phyloP scores from a whole-genome alignment of 208 protist species.

The Wallacemonas rigidus region DNA sequence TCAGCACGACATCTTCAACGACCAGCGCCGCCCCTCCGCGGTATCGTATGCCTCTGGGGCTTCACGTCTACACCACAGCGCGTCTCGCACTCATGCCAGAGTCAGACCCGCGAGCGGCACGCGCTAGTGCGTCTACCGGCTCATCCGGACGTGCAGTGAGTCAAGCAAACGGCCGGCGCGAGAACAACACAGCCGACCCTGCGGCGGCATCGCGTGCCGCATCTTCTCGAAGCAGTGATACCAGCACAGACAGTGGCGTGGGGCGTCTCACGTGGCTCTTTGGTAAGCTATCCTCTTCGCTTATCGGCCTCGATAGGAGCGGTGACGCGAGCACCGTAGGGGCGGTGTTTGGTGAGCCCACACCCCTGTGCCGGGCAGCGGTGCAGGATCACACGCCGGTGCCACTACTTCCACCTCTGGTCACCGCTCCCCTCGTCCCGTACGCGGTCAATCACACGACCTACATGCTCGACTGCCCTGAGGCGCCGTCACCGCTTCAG shows the following conservation, averaged over 20 bases:
- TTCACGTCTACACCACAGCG: slow-evolving; percentile 6
- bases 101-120: too few species aligned
- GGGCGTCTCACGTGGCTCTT: not conserved
- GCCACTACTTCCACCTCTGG: slow-evolving; percentile 10
- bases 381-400: slow-evolving; percentile 8
- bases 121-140: too few species aligned
- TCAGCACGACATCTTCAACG: not conserved
- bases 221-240: too few species aligned
- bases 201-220: too few species aligned
- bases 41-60: not conserved
- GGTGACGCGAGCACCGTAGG: not conserved
- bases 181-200: too few species aligned
- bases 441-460: not conserved
- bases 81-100: not conserved
- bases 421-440: slow-evolving; percentile 12
- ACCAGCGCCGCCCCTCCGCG: not conserved
- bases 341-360: slow-evolving; percentile 5
- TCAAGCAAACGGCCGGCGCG: too few species aligned
- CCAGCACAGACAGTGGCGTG: too few species aligned
- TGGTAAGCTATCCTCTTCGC: slow-evolving; percentile 2
- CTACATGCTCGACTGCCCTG: not conserved
- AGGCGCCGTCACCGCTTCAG: not conserved
- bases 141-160: too few species aligned
- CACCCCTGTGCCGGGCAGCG: slow-evolving; percentile 7
- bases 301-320: not conserved